These are phyloP conservation scores for Passalora sequoiae DNA, from an alignment of 2,329 filamentous ascomycete genomes.

Conservation along the genomic window DNA sequence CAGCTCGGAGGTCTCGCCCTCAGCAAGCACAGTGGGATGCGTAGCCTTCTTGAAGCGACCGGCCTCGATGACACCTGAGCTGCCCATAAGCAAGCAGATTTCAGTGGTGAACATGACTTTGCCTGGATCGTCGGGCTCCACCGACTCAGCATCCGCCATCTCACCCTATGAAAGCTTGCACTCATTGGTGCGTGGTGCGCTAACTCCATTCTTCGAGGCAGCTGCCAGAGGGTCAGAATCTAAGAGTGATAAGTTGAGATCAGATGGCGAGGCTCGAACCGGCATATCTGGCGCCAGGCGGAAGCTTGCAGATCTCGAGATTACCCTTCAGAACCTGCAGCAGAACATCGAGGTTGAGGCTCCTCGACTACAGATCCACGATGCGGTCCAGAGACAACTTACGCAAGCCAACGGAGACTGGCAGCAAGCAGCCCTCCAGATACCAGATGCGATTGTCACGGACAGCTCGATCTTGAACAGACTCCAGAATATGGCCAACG, in stretches of 20 bases:
- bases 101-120: conserved; percentile 90
- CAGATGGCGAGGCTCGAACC: conserved; percentile 84
- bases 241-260: conserved; percentile 60
- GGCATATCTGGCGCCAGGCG: conserved; percentile 97
- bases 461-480: conserved; percentile 92
- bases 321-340: conserved; percentile 84
- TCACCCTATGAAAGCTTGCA: conserved; percentile 92
- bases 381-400: conserved; percentile 78
- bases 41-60: conserved; percentile 87
- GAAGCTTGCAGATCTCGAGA: conserved; percentile 87
- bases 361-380: conserved; percentile 78
- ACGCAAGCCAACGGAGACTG: conserved; percentile 63
- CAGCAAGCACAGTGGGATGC: conserved; percentile 74
- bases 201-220: conserved; percentile 96
- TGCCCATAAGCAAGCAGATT: conserved; percentile 81
- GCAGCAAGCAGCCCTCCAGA: conserved; percentile 71
- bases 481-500: conserved; percentile 87
- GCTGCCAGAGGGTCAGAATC: conserved; percentile 78
- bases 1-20: conserved; percentile 73
- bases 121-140: conserved; percentile 59
- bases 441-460: conserved; percentile 69
- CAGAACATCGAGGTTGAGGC: conserved; percentile 98
- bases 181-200: conserved; percentile 81
- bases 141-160: conserved; percentile 47
- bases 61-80: conserved; percentile 74